Base-by-base conservation (phyloP, 1,284 basidiomycete species). In the Fomes fomentarius region DNA sequence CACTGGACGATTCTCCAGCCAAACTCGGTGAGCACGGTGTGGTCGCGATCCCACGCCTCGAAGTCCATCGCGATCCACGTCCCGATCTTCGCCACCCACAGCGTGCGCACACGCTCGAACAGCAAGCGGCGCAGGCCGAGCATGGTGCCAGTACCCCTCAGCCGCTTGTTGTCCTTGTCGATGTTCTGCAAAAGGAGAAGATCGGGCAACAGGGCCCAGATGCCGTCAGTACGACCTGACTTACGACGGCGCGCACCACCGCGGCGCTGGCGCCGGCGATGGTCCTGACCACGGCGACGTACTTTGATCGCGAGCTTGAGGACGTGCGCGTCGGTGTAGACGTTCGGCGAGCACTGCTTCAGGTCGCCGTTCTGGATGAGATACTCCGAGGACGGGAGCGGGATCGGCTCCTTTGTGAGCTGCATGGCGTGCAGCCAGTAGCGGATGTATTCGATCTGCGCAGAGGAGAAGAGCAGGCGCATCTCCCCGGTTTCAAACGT, bases 381-480 rank as follows among this genome's bases (percentile, higher is more conserved):
- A 61, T 84, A 90, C 57, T 89, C 81, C 3, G 84, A 86, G 59
- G 87, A 84, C 1, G 91, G 91, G 17, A 93, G 69, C 9, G 89
- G 83, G 34, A 93, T 79, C 19, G 77, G 75, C 10, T 76, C 67
- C 52, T 83, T 77, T 0, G 89, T 91, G 48, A 94, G 76, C 43
- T 80, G 73, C 78, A 87, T 85, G 0, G 84, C 82, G 64, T 91
- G 81, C 41, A 95, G 80, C 83, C 89, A 95, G 69, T 94, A 93
- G 49, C 90, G 81, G 15, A 91, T 69, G 68, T 94, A 96, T 68
- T 94, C 89, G 55, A 95, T 76, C 72, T 96, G 94, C 7, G 81
- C 82, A 11, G 89, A 89, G 8, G 89, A 89, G 66, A 93, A 91
- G 48, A 93, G 74, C 12, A 94, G 78, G 12, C 88, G 82, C 2